Conservation (phyloP, 2,329 filamentous ascomycete species). For the Ophioceras dolichostomum region DNA sequence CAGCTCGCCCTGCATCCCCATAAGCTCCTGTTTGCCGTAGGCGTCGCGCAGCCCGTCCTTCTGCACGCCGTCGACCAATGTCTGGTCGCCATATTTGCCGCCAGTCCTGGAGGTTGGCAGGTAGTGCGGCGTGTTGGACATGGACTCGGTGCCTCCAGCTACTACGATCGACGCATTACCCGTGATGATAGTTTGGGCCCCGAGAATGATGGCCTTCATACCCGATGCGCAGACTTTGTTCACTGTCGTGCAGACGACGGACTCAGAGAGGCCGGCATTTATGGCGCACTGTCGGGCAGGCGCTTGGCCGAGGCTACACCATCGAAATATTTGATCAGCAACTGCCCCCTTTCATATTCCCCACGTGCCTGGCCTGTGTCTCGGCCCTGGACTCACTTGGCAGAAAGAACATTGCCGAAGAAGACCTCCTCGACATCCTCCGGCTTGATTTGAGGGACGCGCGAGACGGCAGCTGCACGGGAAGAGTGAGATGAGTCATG, state of each 20-base stretch:
- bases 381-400: conserved; percentile 51
- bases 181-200: conserved; percentile 93
- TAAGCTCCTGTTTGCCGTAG: conserved; percentile 86
- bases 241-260: conserved; percentile 77
- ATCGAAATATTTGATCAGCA: too few relatives aligned
- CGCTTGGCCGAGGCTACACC: conserved; percentile 90
- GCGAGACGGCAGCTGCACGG: conserved; percentile 59
- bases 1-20: conserved; percentile 88
- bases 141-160: conserved; percentile 91
- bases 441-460: conserved; percentile 74
- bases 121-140: conserved; percentile 97
- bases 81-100: conserved; percentile 88
- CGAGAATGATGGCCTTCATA: conserved; percentile 88
- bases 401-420: conserved; percentile 95
- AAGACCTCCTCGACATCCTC: conserved; percentile 92
- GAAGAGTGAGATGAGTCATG: not conserved
- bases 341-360: too few relatives aligned
- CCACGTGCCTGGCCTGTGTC: not conserved
- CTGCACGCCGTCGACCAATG: conserved; percentile 78
- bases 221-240: conserved; percentile 99
- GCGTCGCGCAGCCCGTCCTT: conserved; percentile 93
- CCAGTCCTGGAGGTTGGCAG: conserved; percentile 76
- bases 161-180: conserved; percentile 89
- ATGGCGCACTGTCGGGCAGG: conserved; percentile 91
- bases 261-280: conserved; percentile 70